These are phyloP conservation scores for Starmerella vitae DNA, from an alignment of 805 yeast species.

Conservation along the genomic window DNA sequence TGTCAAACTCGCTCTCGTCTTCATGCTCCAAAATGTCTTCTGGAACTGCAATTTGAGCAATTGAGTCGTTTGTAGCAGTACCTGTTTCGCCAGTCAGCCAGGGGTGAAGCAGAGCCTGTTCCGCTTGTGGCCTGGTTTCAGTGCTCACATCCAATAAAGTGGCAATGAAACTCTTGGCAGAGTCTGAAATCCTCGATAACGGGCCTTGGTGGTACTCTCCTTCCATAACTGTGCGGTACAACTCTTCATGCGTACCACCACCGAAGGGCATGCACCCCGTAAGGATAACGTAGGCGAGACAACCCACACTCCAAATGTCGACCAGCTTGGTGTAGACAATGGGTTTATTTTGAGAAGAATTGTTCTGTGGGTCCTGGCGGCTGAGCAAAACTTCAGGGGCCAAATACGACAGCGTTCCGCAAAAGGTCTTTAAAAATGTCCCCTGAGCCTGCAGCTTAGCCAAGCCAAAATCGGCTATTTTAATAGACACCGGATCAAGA, in stretches of 20 bases:
- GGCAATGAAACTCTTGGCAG: slow-evolving; percentile 60
- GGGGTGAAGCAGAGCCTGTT: slow-evolving; percentile 59
- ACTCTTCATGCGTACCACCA: slow-evolving; percentile 77
- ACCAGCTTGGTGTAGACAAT: slow-evolving; percentile 62
- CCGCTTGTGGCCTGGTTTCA: slow-evolving; percentile 54
- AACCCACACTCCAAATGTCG: slow-evolving; percentile 97
- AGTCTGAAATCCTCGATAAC: slow-evolving; percentile 49
- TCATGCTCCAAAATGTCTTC: no score
- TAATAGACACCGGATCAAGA: slow-evolving; percentile 83
- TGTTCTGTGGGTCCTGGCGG: slow-evolving; percentile 5
- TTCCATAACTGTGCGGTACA: slow-evolving; percentile 57
- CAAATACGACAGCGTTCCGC: slow-evolving; percentile 93
- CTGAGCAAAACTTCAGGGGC: slow-evolving; percentile 76
- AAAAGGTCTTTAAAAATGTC: slow-evolving; percentile 84
- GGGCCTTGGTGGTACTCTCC: slow-evolving; percentile 63
- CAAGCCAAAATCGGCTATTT: slow-evolving; percentile 90
- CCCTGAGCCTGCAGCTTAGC: slow-evolving; percentile 81
- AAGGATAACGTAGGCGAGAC: slow-evolving; percentile 77
- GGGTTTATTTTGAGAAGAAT: background rate
- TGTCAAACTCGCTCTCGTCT: slow-evolving; percentile 16
- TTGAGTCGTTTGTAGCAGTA: slow-evolving; percentile 1
- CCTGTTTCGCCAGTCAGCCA: slow-evolving; percentile 43
- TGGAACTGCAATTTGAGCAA: background rate
- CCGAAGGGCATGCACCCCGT: slow-evolving; percentile 93
- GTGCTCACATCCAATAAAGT: slow-evolving; percentile 69